Percentiles rank a stretch among this genome's conserved stretches.
Evolutionary conservation across 192 early-diverging fungal species (phyloP).

Genomic region (Coemansia sp.): DNA sequence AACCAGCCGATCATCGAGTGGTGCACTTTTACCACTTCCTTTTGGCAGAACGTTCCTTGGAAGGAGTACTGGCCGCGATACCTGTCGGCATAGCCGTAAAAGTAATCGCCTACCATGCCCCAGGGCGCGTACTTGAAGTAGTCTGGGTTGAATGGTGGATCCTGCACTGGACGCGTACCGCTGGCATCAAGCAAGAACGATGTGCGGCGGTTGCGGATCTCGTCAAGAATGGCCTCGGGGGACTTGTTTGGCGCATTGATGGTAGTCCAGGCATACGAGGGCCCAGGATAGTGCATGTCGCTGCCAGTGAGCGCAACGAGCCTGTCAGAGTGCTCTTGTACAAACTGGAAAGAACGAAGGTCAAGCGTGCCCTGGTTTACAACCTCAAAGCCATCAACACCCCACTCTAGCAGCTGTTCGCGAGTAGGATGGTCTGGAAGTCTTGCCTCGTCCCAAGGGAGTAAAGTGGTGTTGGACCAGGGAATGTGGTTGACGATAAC

Average conservation of each 20-base stretch:
- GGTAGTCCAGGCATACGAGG: slow-evolving; percentile 62
- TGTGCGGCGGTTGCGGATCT: slow-evolving; percentile 58
- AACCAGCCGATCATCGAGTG: slow-evolving; percentile 18
- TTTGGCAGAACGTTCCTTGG: slow-evolving; percentile 63
- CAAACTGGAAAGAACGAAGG: slow-evolving; percentile 53
- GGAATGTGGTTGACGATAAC: slow-evolving; percentile 78
- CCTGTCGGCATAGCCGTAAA: slow-evolving; percentile 60
- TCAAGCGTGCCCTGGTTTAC: slow-evolving; percentile 63
- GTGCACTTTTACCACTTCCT: slow-evolving; percentile 51
- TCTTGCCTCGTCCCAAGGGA: slow-evolving; percentile 56
- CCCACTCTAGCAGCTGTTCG: slow-evolving; percentile 58
- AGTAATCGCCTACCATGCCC: slow-evolving; percentile 50
- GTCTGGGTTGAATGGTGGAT: slow-evolving; percentile 23
- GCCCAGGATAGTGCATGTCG: slow-evolving; percentile 64
- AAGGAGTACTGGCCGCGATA: slow-evolving; percentile 72
- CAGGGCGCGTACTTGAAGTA: slow-evolving; percentile 50
- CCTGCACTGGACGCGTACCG: slow-evolving; percentile 56
- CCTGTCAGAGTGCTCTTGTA: slow-evolving; percentile 5
- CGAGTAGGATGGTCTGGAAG: slow-evolving; percentile 63
- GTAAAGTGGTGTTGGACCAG: slow-evolving; percentile 66
- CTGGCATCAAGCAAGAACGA: slow-evolving; percentile 67
- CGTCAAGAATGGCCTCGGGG: slow-evolving; percentile 55
- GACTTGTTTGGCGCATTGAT: slow-evolving; percentile 51
- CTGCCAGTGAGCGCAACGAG: slow-evolving; percentile 61
- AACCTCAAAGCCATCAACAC: slow-evolving; percentile 74